These are phyloP conservation scores for Cenchrus americanus DNA, from an alignment of 176 grass and related monocot genomes.

Conservation along the genomic window DNA sequence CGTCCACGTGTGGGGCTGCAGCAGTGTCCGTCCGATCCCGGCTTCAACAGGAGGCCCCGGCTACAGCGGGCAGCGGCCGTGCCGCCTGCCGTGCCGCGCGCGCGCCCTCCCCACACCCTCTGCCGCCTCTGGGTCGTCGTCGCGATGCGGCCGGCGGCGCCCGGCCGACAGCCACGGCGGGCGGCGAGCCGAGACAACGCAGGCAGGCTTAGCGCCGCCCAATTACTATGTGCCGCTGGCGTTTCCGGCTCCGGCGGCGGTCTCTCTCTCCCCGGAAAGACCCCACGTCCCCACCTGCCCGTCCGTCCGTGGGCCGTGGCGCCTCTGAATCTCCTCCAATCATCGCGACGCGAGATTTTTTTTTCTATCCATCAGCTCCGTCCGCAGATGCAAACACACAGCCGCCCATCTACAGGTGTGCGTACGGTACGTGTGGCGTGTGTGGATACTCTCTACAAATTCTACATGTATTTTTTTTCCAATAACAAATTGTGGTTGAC, in stretches of 20 bases:
- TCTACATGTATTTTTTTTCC: no score
- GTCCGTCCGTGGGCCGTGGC: background rate
- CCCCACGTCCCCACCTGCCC: background rate
- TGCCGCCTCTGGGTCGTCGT: background rate
- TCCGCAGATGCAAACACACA: background rate
- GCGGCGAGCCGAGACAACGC: background rate
- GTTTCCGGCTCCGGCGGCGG: background rate
- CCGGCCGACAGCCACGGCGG: background rate
- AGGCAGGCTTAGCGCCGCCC: background rate
- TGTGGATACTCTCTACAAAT: background rate
- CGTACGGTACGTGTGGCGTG: background rate
- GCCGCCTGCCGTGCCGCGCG: no score
- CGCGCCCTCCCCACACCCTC: no score
- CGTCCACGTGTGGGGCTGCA: constrained; percentile 30
- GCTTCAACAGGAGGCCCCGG: background rate
- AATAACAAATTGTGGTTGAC: background rate
- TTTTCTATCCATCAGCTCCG: background rate
- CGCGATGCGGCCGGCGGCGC: background rate
- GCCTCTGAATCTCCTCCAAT: background rate
- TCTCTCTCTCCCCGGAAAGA: background rate
- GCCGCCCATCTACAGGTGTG: background rate
- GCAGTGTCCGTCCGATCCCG: constrained; percentile 3
- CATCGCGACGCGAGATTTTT: background rate
- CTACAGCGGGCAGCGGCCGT: background rate
- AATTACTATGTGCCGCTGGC: background rate